These are phyloP conservation scores for Aspergillus brunneoviolaceus DNA, from an alignment of 2,329 filamentous ascomycete species.

Conservation along the genomic window DNA sequence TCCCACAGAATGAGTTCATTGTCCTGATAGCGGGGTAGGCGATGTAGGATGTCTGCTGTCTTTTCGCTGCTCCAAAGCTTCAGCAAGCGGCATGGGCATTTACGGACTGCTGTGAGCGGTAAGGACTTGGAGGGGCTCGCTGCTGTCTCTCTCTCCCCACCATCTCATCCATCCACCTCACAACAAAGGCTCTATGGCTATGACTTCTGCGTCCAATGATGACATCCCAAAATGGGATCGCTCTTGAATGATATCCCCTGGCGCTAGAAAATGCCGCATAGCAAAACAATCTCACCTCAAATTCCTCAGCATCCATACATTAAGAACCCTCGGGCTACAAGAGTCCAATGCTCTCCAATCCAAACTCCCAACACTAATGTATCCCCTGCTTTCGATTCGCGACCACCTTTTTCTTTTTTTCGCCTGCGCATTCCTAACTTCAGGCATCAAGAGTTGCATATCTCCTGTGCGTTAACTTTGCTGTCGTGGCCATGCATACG, in stretches of 20 bases:
- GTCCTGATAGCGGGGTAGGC: not conserved
- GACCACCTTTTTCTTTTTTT: not conserved
- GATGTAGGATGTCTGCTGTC: not conserved
- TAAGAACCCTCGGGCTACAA: not conserved
- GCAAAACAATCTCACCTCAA: not conserved
- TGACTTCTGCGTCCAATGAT: not conserved
- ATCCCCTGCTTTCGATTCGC: not conserved
- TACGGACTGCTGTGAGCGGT: not conserved
- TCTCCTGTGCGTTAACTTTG: not conserved
- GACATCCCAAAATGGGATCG: not conserved
- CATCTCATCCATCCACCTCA: not conserved
- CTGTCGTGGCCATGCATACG: not conserved
- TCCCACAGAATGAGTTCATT: not conserved
- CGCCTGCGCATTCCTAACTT: not conserved
- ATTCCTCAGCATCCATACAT: not conserved
- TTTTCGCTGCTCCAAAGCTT: not conserved
- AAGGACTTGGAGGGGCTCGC: not conserved
- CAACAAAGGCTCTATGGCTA: not conserved
- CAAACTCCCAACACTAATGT: not conserved
- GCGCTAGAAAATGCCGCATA: not conserved
- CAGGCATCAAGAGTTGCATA: not conserved
- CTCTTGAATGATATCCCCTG: not conserved
- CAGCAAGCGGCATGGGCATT: not conserved
- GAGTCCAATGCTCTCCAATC: not conserved
- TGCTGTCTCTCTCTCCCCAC: not conserved